Conservation (phyloP, 2,329 filamentous ascomycete species). For the Fusarium nematophilum region DNA sequence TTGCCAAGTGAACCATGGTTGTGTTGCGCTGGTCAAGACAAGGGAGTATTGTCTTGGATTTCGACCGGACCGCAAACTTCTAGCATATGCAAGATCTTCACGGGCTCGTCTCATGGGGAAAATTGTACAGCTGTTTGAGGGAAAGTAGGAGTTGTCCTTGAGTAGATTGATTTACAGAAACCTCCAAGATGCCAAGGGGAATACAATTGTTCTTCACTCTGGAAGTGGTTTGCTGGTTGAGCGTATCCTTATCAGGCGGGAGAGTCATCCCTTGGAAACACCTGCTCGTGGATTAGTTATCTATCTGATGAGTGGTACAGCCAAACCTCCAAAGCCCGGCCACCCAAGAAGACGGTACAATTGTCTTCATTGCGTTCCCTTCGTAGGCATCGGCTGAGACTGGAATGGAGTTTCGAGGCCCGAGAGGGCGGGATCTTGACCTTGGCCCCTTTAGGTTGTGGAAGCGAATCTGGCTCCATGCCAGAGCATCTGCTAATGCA, state of each 20-base stretch:
- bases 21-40: slow-evolving; percentile 13
- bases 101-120: neutral
- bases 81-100: slow-evolving; percentile 3
- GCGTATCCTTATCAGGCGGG: no score
- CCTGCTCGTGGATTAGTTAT: no score
- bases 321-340: neutral
- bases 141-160: no score
- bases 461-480: slow-evolving; percentile 24
- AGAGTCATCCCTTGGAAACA: no score
- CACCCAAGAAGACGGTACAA: neutral
- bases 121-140: neutral
- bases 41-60: slow-evolving; percentile 26
- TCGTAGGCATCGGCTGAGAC: neutral
- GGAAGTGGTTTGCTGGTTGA: no score
- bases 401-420: slow-evolving; percentile 31
- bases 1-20: slow-evolving; percentile 11
- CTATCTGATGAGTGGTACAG: neutral
- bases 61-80: neutral
- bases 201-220: no score
- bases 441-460: slow-evolving; percentile 8
- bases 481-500: slow-evolving; percentile 25
- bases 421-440: slow-evolving; percentile 15
- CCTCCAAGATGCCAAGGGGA: no score
- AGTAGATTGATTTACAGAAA: no score
- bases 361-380: neutral